Conservation (phyloP, 441 rosid genomes). For the Jatropha podagrica region DNA sequence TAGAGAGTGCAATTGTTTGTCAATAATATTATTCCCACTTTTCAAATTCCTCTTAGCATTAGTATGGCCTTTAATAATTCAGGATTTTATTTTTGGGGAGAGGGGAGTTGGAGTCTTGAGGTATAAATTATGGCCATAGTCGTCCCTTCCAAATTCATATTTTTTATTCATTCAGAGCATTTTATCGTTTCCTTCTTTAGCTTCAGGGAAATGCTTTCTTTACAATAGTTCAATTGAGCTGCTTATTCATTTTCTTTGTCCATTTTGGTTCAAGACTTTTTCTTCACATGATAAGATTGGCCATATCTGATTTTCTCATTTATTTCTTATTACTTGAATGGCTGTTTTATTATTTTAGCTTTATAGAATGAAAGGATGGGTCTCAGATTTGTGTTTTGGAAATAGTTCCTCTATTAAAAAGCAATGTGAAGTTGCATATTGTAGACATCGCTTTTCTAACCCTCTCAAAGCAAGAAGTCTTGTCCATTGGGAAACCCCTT, state of each 20-base stretch:
- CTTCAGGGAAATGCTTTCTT: too few relatives aligned
- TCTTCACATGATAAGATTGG: background rate
- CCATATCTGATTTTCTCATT: background rate
- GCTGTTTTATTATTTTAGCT: background rate
- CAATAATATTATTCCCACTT: background rate
- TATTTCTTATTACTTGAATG: background rate
- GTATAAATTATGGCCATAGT: background rate
- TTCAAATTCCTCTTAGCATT: background rate
- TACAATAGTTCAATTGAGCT: too few relatives aligned
- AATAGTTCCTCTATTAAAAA: background rate
- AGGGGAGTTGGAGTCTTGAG: background rate
- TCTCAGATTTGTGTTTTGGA: background rate
- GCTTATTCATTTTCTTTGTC: background rate
- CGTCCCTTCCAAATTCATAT: background rate
- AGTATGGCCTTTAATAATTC: background rate
- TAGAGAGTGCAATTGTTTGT: slow-evolving; percentile 17
- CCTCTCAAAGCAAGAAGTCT: background rate
- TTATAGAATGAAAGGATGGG: background rate
- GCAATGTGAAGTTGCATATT: background rate
- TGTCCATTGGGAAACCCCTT: background rate
- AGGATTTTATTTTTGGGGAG: background rate
- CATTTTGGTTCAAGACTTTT: background rate
- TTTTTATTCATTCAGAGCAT: background rate
- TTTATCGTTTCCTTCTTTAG: background rate
- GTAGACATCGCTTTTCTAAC: too few relatives aligned